phyloP scores from a whole-genome alignment of 2,329 filamentous ascomycete species.

The Huntiella omanensis region DNA sequence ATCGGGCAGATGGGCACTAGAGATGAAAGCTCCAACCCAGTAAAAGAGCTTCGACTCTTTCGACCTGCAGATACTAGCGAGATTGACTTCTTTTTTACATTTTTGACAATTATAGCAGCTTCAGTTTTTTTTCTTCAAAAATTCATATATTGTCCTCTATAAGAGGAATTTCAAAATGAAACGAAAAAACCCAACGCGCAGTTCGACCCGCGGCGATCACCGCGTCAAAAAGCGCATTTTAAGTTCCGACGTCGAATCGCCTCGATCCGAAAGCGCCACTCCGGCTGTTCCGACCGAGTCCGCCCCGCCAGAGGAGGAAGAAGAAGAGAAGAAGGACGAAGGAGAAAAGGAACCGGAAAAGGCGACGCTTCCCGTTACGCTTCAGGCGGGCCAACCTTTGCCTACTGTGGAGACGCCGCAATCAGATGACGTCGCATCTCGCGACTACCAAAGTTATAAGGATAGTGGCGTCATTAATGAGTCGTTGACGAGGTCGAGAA shows the following conservation, averaged over 20 bases:
- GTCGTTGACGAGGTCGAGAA: constrained; percentile 53
- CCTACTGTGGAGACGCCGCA: constrained; percentile 53
- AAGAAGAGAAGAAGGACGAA: constrained; percentile 15
- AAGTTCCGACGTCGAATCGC: constrained; percentile 29
- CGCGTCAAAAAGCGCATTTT: constrained; percentile 39
- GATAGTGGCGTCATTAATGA: constrained; percentile 61
- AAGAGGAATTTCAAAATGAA: constrained; percentile 27
- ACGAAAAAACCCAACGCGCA: constrained; percentile 44
- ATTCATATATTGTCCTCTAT: no score
- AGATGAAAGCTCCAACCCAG: no score
- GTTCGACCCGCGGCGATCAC: constrained; percentile 40
- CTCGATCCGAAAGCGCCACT: constrained; percentile 19
- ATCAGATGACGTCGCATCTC: constrained; percentile 37
- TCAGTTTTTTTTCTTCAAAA: no score
- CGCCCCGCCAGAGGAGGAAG: constrained; percentile 20
- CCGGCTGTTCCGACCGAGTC: constrained; percentile 26
- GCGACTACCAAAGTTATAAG: constrained; percentile 54
- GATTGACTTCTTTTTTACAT: no score
- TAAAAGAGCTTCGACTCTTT: no score
- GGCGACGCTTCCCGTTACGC: constrained; percentile 37
- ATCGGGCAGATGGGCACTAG: no score
- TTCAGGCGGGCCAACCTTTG: constrained; percentile 47
- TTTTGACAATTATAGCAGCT: no score
- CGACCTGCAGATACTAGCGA: no score
- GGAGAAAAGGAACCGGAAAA: constrained; percentile 16